Percentiles rank a stretch among this genome's conserved stretches.
Conservation (phyloP, 2,329 filamentous ascomycete genomes). For the Chrysosporium keratinophilum region DNA sequence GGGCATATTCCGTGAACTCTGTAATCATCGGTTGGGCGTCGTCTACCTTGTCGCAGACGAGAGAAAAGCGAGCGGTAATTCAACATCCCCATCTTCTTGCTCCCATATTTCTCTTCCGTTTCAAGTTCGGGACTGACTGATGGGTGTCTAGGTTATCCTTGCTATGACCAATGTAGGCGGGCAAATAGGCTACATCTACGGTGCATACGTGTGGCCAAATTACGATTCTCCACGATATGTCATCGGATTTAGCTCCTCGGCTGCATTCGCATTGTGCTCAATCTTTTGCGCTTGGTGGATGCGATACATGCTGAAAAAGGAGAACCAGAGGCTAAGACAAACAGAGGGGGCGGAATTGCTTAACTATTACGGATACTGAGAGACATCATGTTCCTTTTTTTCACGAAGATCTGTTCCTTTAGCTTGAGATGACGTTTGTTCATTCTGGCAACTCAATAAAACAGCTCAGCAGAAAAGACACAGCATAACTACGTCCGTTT, state of each 20-base stretch:
- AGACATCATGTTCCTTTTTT: background rate
- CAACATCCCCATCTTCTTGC: background rate
- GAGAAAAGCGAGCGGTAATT: constrained; percentile 36
- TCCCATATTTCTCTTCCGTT: background rate
- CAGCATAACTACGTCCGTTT: no score
- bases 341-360: constrained; percentile 1
- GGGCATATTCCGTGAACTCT: constrained; percentile 30
- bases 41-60: constrained; percentile 33
- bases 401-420: no score
- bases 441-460: no score
- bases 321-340: constrained; percentile 14
- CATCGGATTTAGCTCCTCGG: constrained; percentile 17
- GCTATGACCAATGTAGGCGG: constrained; percentile 36
- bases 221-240: constrained; percentile 16
- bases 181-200: constrained; percentile 34
- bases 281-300: constrained; percentile 19
- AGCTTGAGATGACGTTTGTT: no score
- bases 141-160: constrained; percentile 18
- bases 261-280: constrained; percentile 16
- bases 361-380: constrained; percentile 17
- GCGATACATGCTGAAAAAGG: constrained; percentile 14
- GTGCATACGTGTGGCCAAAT: constrained; percentile 30
- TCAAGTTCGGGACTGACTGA: background rate
- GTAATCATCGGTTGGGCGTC: constrained; percentile 37
- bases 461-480: no score